phyloP scores from a whole-genome alignment of 495 filamentous ascomycete genomes.

The Xylaria intraflava region DNA sequence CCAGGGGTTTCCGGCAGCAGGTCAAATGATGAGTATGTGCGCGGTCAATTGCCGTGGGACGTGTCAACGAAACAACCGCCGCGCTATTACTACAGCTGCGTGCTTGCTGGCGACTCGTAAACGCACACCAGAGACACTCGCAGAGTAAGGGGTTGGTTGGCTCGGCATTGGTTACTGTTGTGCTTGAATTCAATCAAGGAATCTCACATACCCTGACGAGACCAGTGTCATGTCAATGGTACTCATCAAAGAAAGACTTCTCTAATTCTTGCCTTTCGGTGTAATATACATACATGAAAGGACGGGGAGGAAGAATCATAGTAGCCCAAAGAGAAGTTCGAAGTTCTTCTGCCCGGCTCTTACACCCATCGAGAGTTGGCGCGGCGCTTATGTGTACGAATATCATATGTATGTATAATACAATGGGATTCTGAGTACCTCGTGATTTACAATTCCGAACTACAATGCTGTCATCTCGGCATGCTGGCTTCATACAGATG shows the following conservation, averaged over 20 bases:
- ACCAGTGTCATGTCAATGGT: background rate
- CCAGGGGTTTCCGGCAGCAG: slow-evolving; percentile 41
- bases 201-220: background rate
- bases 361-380: background rate
- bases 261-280: background rate
- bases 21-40: slow-evolving; percentile 17
- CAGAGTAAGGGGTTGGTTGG: background rate
- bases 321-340: background rate
- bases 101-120: background rate
- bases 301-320: background rate
- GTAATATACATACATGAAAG: background rate
- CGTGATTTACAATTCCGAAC: slow-evolving; percentile 23
- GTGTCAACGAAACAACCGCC: background rate
- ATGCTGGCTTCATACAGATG: slow-evolving; percentile 22
- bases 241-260: background rate
- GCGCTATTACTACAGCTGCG: background rate
- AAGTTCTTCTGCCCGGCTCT: background rate
- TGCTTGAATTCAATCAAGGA: background rate
- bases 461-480: slow-evolving; percentile 9
- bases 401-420: slow-evolving; percentile 18
- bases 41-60: background rate
- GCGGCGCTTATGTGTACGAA: slow-evolving; percentile 8
- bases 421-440: slow-evolving; percentile 11
- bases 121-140: background rate
- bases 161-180: background rate